Conservation (phyloP, 2,329 filamentous ascomycete species). For the Penicillium oxalicum region DNA sequence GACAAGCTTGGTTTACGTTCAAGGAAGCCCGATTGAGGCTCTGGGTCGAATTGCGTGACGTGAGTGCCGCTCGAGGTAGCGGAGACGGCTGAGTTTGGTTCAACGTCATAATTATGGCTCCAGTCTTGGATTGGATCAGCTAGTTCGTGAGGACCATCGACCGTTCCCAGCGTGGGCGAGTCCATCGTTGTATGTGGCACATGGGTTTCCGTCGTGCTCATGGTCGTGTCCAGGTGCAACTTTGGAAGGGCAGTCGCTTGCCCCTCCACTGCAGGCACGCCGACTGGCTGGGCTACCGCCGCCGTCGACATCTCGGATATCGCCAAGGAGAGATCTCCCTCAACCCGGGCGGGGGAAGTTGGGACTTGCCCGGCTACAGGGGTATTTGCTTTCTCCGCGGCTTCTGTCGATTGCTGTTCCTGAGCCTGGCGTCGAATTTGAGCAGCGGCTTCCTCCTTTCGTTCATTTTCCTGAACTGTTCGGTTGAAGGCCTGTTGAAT, state of each 20-base stretch:
- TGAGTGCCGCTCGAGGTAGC: conserved; percentile 58
- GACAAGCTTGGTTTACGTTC: conserved; percentile 26
- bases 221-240: conserved; percentile 25
- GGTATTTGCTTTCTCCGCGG: conserved; percentile 10
- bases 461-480: conserved; percentile 63
- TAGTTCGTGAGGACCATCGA: conserved; percentile 11
- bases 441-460: conserved; percentile 53
- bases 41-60: conserved; percentile 57
- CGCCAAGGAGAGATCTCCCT: background rate
- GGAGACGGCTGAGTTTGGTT: conserved; percentile 47
- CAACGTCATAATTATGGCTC: background rate
- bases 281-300: conserved; percentile 17
- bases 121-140: background rate
- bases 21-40: conserved; percentile 58
- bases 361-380: background rate
- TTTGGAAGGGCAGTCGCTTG: conserved; percentile 14
- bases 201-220: conserved; percentile 12
- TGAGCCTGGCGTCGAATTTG: conserved; percentile 42
- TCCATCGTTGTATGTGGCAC: conserved; percentile 30
- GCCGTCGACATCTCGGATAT: conserved; percentile 21
- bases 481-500: conserved; percentile 82
- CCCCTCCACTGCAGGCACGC: conserved; percentile 10
- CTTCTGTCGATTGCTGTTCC: conserved; percentile 46
- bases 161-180: conserved; percentile 40
- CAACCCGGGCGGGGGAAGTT: background rate